phyloP scores from a whole-genome alignment of 805 yeast species.

The Tetrapisispora iriomotensis region DNA sequence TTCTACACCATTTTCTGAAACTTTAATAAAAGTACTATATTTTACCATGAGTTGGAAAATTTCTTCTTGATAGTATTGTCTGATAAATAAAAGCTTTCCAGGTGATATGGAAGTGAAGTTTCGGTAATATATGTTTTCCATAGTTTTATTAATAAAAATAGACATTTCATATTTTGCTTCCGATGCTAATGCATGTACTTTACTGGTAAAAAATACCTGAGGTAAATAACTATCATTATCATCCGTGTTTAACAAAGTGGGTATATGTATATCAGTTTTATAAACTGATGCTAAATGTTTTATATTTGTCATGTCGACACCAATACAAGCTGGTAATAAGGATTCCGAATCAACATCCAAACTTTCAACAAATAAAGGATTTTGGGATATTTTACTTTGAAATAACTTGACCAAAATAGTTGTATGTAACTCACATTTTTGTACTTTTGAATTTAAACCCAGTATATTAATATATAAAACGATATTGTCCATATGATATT shows the following conservation, averaged over 20 bases:
- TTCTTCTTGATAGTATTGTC: slow-evolving; percentile 11
- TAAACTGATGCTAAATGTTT: slow-evolving; percentile 10
- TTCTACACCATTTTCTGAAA: slow-evolving; percentile 16
- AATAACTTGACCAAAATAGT: slow-evolving; percentile 10
- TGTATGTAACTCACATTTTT: slow-evolving; percentile 12
- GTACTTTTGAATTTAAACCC: slow-evolving; percentile 14
- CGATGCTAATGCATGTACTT: slow-evolving; percentile 11
- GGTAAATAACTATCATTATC: slow-evolving; percentile 3
- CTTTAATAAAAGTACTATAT: slow-evolving; percentile 19
- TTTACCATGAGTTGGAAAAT: slow-evolving; percentile 21
- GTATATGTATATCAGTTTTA: slow-evolving; percentile 14
- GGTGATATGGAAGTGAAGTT: slow-evolving; percentile 15
- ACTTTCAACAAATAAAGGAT: slow-evolving; percentile 11
- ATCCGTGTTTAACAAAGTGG: slow-evolving; percentile 7
- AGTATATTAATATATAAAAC: slow-evolving; percentile 7
- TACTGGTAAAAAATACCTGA: slow-evolving; percentile 15
- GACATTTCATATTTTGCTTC: slow-evolving; percentile 14
- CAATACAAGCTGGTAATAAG: slow-evolving; percentile 16
- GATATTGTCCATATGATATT: not conserved
- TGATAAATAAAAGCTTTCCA: slow-evolving; percentile 17
- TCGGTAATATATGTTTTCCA: slow-evolving; percentile 10
- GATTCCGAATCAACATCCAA: slow-evolving; percentile 16
- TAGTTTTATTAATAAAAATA: slow-evolving; percentile 6
- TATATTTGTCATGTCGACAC: slow-evolving; percentile 17
- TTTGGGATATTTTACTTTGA: not conserved